Base-by-base conservation (phyloP, 2,329 filamentous ascomycete species). In the Fusarium redolens region DNA sequence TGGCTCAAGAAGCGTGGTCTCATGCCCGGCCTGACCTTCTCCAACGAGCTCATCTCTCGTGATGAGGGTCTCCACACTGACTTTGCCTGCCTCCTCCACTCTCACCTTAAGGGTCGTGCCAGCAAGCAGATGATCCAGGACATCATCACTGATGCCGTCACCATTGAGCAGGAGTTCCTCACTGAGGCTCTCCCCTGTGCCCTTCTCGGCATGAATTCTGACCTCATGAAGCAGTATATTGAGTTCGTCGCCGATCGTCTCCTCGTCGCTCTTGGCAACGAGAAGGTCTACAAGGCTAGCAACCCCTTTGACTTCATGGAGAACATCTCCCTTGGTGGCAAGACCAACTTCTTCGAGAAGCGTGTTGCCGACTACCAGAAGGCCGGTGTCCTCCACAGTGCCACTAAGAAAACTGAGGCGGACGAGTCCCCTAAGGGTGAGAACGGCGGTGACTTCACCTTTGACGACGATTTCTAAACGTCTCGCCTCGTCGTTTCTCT, bases 291-390 rank as follows among this genome's bases (percentile, higher is more conserved):
- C 91, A 93, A 96, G 81, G 88, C 92, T 31, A 90, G 92, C 83
- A 99, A 99, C 87, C 96, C 96, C 82, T 99, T 99, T 83, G 96
- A 99, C 89, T 99, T 99, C 85, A 99, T 99, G 96, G 96, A 99
- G 90, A 98, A 97, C 86, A 99, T 99, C 85, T 98, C 96, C 28
- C 90, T 99, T 15, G 94, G 95, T 58, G 96, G 96, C 85, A 99
- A 99, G 93, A 99, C 96, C 83, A 99, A 99, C 91, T 99, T 99
- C 91, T 99, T 99, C 83, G 96, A 99, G 92, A 99, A 99, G 93
- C 94, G 96, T 78, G 96, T 99, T 65, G 96, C 92, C 83, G 96
- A 99, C 81, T 99, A 99, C 90, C 96, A 99, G 86, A 99, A 99
- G 90, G 95, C 96, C 41, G 96, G 96, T 87, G 96, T 99, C 83